Evolutionary conservation across 1,284 basidiomycete genomes (phyloP), one percentile per base, ranked within the genome.

Genomic region (Tylopilus sp.): DNA sequence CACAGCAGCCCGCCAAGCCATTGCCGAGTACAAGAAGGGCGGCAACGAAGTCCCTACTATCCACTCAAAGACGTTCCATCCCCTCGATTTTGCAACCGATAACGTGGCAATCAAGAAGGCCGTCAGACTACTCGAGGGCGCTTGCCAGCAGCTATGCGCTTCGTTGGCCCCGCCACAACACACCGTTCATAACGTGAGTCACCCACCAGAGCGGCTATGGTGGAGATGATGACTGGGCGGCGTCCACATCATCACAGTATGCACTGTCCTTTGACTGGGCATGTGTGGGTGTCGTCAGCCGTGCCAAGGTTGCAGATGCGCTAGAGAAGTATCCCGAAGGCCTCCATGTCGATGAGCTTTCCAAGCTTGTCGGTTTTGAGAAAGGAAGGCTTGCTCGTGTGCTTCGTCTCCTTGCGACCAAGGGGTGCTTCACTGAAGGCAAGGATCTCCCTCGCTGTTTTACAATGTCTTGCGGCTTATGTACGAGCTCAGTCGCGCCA

Each of bases 341-440:
- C 21, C 52, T 68, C 23, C 55, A 57, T 30, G 54, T 66, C 6
- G 46, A 55, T 15, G 52, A 58, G 35, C 56, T 69, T 16, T 43
- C 65, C 28, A 44, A 41, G 28, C 45, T 55, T 30, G 57, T 66
- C 29, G 46, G 46, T 10, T 28, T 68, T 25, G 66, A 68, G 40
- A 54, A 48, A 30, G 58, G 48, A 4, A 68, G 66, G 30, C 57
- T 67, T n/a, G 40, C 51, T 41, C 60, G 70, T 6, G 42, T 67
- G 10, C 59, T 70, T 37, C 69, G 70, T 33, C 42, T 63, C 8
- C 61, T 70, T 16, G 61, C 61, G 1, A 58, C 59, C 6, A 61
- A 68, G 43, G 65, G 68, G 19, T 63, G 66, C 44, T 70, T 70
- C 41, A 52, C 40, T 4, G 70, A 71, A 56, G 59, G 67, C 56